Conservation (phyloP, 2,329 filamentous ascomycete genomes). For the Colletotrichum sp. region DNA sequence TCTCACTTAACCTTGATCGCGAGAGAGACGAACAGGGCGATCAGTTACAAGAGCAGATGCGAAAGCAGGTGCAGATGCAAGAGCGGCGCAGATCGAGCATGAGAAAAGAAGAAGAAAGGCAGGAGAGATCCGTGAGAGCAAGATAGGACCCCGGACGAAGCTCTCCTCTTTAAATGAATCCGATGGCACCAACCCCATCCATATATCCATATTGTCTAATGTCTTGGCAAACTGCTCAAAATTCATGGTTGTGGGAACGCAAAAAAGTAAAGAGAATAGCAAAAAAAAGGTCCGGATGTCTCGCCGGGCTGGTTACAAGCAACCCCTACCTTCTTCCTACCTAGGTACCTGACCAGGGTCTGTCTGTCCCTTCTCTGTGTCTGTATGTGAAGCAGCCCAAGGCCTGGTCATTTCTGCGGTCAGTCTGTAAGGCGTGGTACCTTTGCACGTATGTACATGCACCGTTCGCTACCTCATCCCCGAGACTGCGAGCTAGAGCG, state of each 20-base stretch:
- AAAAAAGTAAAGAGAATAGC: not conserved
- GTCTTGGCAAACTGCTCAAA: constrained; percentile 6
- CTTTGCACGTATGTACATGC: not conserved
- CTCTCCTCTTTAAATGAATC: constrained; percentile 6
- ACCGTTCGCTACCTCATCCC: not conserved
- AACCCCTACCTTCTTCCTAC: not conserved
- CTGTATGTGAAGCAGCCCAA: not conserved
- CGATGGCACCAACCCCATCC: not conserved
- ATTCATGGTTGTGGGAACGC: not conserved
- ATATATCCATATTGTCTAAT: not conserved
- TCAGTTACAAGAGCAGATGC: not conserved
- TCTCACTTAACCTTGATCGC: not conserved
- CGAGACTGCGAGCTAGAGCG: not conserved
- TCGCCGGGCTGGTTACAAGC: not conserved
- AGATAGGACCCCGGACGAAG: not conserved
- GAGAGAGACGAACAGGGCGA: not conserved
- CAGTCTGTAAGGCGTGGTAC: not conserved
- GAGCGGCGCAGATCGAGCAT: not conserved
- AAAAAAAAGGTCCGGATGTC: not conserved
- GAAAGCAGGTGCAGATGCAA: not conserved
- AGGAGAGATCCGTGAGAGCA: not conserved
- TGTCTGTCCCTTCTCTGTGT: not conserved
- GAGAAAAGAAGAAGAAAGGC: not conserved
- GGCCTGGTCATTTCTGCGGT: not conserved
- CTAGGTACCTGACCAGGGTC: not conserved